Evolutionary conservation across 2,329 filamentous ascomycete genomes (phyloP).

Genomic region (Clonostachys solani): DNA sequence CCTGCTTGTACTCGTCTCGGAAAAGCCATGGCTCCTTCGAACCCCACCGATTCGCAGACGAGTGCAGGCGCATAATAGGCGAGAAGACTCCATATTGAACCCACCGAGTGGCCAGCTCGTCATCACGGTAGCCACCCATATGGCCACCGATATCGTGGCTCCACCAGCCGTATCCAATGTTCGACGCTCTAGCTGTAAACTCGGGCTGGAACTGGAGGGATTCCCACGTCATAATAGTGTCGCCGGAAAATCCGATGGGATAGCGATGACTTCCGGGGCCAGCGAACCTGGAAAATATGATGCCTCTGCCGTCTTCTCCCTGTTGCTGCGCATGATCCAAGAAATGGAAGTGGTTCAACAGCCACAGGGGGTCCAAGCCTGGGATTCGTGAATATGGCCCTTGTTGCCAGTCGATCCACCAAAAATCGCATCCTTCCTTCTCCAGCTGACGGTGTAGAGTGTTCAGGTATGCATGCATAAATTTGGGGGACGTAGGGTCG

Average conservation of each 20-base stretch:
- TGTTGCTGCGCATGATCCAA: conserved; percentile 39
- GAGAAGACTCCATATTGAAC: conserved; percentile 58
- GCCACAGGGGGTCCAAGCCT: conserved; percentile 59
- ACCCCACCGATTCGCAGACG: conserved; percentile 50
- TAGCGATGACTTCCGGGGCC: conserved; percentile 61
- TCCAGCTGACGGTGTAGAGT: conserved; percentile 53
- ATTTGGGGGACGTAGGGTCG: conserved; percentile 46
- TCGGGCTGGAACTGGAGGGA: conserved; percentile 61
- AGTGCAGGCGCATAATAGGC: conserved; percentile 58
- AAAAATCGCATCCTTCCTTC: conserved; percentile 54
- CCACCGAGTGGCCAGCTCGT: conserved; percentile 57
- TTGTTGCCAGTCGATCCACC: conserved; percentile 69
- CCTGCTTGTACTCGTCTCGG: conserved; percentile 33
- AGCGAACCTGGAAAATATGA: conserved; percentile 59
- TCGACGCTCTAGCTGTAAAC: conserved; percentile 62
- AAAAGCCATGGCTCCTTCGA: conserved; percentile 60
- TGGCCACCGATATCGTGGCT: conserved; percentile 66
- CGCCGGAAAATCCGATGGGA: conserved; percentile 61
- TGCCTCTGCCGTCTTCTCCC: conserved; percentile 26
- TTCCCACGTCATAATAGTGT: conserved; percentile 55
- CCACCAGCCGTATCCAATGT: conserved; percentile 68
- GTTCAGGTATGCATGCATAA: conserved; percentile 54
- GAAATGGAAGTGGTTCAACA: conserved; percentile 62
- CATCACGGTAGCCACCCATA: conserved; percentile 48
- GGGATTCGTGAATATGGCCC: conserved; percentile 48